phyloP scores from a whole-genome alignment of 2,329 filamentous ascomycete species.

The Teratosphaeria gauchensis region DNA sequence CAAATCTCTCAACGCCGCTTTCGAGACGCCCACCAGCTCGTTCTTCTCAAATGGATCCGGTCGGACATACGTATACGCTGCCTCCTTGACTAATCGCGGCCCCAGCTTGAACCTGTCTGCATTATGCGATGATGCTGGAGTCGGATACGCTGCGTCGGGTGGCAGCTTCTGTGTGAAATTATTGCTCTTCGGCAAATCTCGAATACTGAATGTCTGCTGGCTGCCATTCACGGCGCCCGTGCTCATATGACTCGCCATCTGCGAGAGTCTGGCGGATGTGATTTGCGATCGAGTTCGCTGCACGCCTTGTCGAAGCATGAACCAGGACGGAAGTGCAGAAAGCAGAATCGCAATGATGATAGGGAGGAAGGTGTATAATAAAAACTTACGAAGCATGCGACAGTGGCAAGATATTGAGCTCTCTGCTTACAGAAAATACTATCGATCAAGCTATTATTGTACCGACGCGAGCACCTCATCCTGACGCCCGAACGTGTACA shows the following conservation, averaged over 20 bases:
- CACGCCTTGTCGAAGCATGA: slow-evolving; percentile 1
- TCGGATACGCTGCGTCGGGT: slow-evolving; percentile 67
- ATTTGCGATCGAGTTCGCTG: slow-evolving; percentile 6
- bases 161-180: slow-evolving; percentile 59
- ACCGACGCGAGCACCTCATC: not conserved
- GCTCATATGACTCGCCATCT: slow-evolving; percentile 37
- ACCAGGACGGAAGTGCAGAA: not conserved
- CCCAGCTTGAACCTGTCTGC: slow-evolving; percentile 67
- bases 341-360: not conserved
- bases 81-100: slow-evolving; percentile 74
- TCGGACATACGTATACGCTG: slow-evolving; percentile 82
- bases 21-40: slow-evolving; percentile 73
- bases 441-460: not conserved
- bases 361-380: not conserved
- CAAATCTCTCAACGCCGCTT: slow-evolving; percentile 69
- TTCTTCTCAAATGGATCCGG: slow-evolving; percentile 63
- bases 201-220: slow-evolving; percentile 26
- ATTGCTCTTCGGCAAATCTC: slow-evolving; percentile 53
- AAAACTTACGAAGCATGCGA: not conserved
- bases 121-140: slow-evolving; percentile 69
- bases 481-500: not conserved
- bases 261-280: slow-evolving; percentile 24
- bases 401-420: not conserved
- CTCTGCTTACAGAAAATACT: not conserved
- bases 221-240: slow-evolving; percentile 15